Percentiles rank a stretch among this genome's conserved stretches.
phyloP scores from a whole-genome alignment of 768 basidiomycete species.

The Leccinum incarnatum region DNA sequence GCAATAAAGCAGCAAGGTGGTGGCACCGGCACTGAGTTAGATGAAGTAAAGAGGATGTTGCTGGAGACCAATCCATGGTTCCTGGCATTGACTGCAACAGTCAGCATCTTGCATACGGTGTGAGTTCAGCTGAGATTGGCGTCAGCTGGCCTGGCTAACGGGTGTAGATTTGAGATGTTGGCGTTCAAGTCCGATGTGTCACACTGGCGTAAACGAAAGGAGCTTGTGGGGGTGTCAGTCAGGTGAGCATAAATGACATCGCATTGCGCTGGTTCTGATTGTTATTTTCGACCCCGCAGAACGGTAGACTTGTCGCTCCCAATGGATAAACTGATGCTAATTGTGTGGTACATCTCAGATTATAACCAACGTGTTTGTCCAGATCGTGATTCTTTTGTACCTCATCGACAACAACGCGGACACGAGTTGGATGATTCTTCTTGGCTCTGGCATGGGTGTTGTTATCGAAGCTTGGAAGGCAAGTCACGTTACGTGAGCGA shows the following conservation, averaged over 20 bases:
- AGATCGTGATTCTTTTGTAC: slow-evolving; percentile 85
- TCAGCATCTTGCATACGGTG: slow-evolving; percentile 86
- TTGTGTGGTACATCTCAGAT: slow-evolving; percentile 44
- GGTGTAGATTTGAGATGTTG: slow-evolving; percentile 82
- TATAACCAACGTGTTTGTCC: slow-evolving; percentile 92
- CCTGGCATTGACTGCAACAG: slow-evolving; percentile 77
- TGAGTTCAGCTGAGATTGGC: slow-evolving; percentile 39
- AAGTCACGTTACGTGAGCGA: slow-evolving; percentile 17
- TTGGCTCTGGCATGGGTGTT: slow-evolving; percentile 80
- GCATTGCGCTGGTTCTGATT: slow-evolving; percentile 16
- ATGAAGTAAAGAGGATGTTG: slow-evolving; percentile 95
- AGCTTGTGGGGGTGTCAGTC: slow-evolving; percentile 93
- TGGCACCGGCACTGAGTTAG: slow-evolving; percentile 66
- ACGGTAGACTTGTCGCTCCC: slow-evolving; percentile 44
- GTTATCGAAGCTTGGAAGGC: slow-evolving; percentile 95
- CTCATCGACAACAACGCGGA: slow-evolving; percentile 94
- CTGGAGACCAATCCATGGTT: slow-evolving; percentile 87
- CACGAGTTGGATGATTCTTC: slow-evolving; percentile 97
- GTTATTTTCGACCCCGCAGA: slow-evolving; percentile 32
- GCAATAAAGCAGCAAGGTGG: slow-evolving; percentile 74
- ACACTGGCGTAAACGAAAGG: slow-evolving; percentile 93
- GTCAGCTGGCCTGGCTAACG: slow-evolving; percentile 10
- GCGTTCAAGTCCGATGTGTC: slow-evolving; percentile 95
- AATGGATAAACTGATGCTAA: slow-evolving; percentile 10
- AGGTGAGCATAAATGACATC: slow-evolving; percentile 47